Base-by-base conservation (phyloP, 441 rosid species). In the Adansonia grandidieri region DNA sequence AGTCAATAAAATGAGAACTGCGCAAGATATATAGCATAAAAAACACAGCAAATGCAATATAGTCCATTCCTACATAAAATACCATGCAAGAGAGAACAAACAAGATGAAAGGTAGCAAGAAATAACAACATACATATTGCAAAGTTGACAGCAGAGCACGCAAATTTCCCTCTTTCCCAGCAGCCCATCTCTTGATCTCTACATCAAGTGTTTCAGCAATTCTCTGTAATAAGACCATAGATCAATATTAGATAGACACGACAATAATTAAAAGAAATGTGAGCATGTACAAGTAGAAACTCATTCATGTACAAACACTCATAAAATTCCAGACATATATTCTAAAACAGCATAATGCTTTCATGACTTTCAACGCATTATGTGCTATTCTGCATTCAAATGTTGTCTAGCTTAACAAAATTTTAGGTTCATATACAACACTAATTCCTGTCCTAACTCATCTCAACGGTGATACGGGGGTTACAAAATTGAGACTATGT, bases 131-230 rank as follows among this genome's bases (percentile, higher is more conserved):
- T 80, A 96, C 99, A 86, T 93, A 92, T 89, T 96, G 99, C 88
- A 96, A 63, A 37, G 99, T 93, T n/a, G 98, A 91, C 50, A 96
- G 87, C 79, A 96, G 83, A 80, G 97, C 97, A 50, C 98, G 97
- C 76, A 93, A 80, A 85, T 96, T 96, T 79, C 97, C 97, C 81
- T 93, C 98, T 85, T 96, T 96, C 78, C 98, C 99, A 1, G 98
- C 91, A 85, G 97, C 92, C 99, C 97, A 96, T 61, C 98, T 96
- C 90, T 86, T 93, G 86, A 96, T 89, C 93, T 93, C 99, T 79
- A 80, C 82, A 81, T 96, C 98, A 62, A 96, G 81, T 40, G 97
- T 88, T 81, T 86, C 98, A 58, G 91, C 90, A 80, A 93, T 87
- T 78, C 96, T 92, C 98, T 95, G 94, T 73, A 82, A 74, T 53